Base-by-base conservation (phyloP, 345 rosid genomes). In the Syzygium oleosum region DNA sequence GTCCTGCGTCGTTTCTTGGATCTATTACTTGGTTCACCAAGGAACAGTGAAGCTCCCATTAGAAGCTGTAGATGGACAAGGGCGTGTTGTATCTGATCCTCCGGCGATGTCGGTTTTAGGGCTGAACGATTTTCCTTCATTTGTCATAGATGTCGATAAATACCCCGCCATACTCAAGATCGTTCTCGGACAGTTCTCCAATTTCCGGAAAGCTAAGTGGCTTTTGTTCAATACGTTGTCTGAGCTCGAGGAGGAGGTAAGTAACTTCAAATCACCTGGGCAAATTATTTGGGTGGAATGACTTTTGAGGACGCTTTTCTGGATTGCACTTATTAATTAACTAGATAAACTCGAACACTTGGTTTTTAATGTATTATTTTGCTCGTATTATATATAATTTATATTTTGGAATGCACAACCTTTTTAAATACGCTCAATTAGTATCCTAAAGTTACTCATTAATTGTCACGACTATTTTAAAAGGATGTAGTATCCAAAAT, bases 231-330 rank as follows among this genome's bases (percentile, higher is more conserved):
- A 93, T 88, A 88, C 95, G 84, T 92, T 94, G 86, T 84, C 87
- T 84, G 88, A 86, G 65, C 88, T 93, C 63, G 95, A 95, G 88
- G 87, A 91, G 23, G 91, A 94, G 94, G 94, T 93, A 89, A 53
- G 43, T 94, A 94, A 77, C 88, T 92, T 27, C 89, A 91, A 87
- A 93, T 93, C 80, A 73, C 80, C 49, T 22, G 49, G 34, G 80
- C 46, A 21, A 34, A 34, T 73, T 41, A 19, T 19, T 21, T 73
- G 79, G 25, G 46, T 68, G 9, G 80, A 73, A 25, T 73, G 80
- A 41, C 80, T 73, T 73, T 73, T 19, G 80, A 73, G 80, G 38
- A 38, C 25, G 80, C 49, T 61, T 61, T 61, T 61, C 6, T 61
- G 73, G 73, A 61, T 59, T 12, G 31, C 65, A 59, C 31, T 5